Evolutionary conservation across 306 rosid species (phyloP).

Genomic region (Dalbergia cultrata): DNA sequence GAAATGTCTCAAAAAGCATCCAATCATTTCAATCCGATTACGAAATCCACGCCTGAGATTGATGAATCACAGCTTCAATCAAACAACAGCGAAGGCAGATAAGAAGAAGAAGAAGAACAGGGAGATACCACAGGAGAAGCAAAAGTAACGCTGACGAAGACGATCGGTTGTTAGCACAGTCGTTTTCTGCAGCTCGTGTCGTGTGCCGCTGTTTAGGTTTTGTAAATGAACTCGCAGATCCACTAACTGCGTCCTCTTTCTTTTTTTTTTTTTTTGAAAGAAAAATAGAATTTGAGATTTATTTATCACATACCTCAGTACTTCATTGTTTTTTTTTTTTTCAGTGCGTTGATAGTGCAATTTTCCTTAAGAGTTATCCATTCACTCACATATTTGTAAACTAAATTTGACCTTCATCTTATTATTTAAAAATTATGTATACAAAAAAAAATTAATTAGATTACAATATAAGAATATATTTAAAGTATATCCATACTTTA

Average conservation of each 20-base stretch:
- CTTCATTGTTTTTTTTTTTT: no score
- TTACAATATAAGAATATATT: no score
- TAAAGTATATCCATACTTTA: no score
- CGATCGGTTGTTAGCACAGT: neutral
- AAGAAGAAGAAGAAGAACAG: neutral
- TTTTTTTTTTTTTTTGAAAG: neutral
- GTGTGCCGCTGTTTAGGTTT: constrained; percentile 19
- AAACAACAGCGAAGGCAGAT: neutral
- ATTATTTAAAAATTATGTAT: no score
- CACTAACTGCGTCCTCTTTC: neutral
- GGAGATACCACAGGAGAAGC: neutral
- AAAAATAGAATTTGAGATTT: neutral
- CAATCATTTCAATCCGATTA: neutral
- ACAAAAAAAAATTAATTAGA: no score
- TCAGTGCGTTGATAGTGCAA: no score
- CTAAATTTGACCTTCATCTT: no score
- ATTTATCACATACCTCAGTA: no score
- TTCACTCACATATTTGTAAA: no score
- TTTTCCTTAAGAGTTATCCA: no score
- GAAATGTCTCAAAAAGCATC: neutral
- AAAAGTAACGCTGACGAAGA: constrained; percentile 20
- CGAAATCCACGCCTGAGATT: neutral
- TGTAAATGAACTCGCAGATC: constrained; percentile 7
- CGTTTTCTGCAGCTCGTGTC: neutral
- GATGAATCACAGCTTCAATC: neutral